phyloP scores from a whole-genome alignment of 1,284 basidiomycete genomes.

The Mycena sp. region DNA sequence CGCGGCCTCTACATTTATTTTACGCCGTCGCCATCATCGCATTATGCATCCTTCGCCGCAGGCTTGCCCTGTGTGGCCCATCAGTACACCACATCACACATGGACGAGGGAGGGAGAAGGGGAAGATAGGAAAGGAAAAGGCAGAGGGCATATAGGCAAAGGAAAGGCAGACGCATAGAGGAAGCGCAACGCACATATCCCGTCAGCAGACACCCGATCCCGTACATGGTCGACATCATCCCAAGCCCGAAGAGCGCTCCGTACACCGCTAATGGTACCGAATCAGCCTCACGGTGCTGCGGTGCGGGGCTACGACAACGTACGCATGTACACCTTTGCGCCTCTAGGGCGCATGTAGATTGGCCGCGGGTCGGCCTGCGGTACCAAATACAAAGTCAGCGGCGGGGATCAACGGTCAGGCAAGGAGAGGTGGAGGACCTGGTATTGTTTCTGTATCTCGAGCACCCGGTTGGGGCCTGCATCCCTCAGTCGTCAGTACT shows the following conservation, averaged over 20 bases:
- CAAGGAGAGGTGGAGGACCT: constrained; percentile 11
- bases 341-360: constrained; percentile 30
- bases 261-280: constrained; percentile 19
- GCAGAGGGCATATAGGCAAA: background rate
- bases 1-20: constrained; percentile 17
- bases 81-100: background rate
- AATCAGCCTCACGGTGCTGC: background rate
- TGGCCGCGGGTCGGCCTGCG: constrained; percentile 27
- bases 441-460: constrained; percentile 30
- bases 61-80: constrained; percentile 8
- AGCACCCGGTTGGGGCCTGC: constrained; percentile 30
- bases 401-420: background rate
- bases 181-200: constrained; percentile 26
- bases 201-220: constrained; percentile 30
- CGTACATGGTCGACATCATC: constrained; percentile 28
- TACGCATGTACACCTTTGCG: constrained; percentile 26
- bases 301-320: background rate
- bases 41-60: constrained; percentile 21
- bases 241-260: constrained; percentile 24
- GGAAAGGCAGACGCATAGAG: background rate
- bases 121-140: background rate
- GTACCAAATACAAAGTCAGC: background rate
- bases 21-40: too few species aligned
- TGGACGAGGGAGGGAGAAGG: too few species aligned
- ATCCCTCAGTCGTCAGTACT: background rate